Evolutionary conservation across 129 eudicot species (phyloP).

Genomic region (Lactuca sativa): DNA sequence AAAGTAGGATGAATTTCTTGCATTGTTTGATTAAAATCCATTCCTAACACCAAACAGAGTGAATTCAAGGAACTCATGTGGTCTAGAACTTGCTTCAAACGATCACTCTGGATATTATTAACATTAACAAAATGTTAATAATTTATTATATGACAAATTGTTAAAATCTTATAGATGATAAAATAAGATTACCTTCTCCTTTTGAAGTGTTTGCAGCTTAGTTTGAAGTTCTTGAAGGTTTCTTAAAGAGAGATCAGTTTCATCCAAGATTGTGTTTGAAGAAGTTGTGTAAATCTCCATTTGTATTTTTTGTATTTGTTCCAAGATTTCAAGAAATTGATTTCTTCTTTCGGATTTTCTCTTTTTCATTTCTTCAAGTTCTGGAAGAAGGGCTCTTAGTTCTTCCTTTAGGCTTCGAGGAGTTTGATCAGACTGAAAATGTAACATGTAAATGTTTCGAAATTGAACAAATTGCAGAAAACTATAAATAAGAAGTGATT

Average conservation of each 20-base stretch:
- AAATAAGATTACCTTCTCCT: slow-evolving; percentile 53
- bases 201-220: slow-evolving; percentile 66
- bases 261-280: slow-evolving; percentile 49
- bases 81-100: slow-evolving; percentile 62
- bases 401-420: slow-evolving; percentile 77
- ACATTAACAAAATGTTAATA: not conserved
- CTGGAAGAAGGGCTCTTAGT: slow-evolving; percentile 62
- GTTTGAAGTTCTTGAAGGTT: slow-evolving; percentile 74
- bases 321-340: slow-evolving; percentile 62
- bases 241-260: slow-evolving; percentile 38
- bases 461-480: not conserved
- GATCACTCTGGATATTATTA: slow-evolving; percentile 58
- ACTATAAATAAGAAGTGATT: not conserved
- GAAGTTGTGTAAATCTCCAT: slow-evolving; percentile 50
- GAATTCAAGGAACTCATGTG: slow-evolving; percentile 53
- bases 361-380: slow-evolving; percentile 80
- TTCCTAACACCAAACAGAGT: slow-evolving; percentile 61
- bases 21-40: slow-evolving; percentile 55
- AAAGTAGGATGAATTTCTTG: slow-evolving; percentile 69
- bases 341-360: slow-evolving; percentile 66
- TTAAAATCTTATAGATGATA: not conserved
- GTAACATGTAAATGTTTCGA: not conserved
- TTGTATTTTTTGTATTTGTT: slow-evolving; percentile 57
- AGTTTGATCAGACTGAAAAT: slow-evolving; percentile 62
- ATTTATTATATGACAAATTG: not conserved